Percentiles rank a stretch among this genome's conserved stretches.
These are phyloP conservation scores for Hammondia hammondi DNA, from an alignment of 169 alveolate species.

Conservation along the genomic window DNA sequence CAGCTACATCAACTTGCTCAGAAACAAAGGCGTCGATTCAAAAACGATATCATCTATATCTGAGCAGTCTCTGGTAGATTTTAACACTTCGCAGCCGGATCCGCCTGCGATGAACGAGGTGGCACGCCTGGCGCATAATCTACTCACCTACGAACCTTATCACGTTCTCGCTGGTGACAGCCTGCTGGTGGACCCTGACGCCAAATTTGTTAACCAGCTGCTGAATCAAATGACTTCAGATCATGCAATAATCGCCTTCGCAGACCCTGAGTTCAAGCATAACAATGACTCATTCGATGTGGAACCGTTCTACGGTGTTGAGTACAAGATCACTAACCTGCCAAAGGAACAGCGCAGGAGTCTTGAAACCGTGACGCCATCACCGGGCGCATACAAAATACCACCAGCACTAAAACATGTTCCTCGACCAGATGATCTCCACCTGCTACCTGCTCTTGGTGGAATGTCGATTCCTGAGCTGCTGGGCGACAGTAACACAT, in stretches of 20 bases:
- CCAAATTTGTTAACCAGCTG: slow-evolving; percentile 59
- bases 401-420: slow-evolving; percentile 70
- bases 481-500: slow-evolving; percentile 56
- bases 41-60: slow-evolving; percentile 49
- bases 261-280: slow-evolving; percentile 66
- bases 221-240: slow-evolving; percentile 58
- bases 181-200: slow-evolving; percentile 65
- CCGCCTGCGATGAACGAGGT: slow-evolving; percentile 66
- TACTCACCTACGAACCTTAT: slow-evolving; percentile 67
- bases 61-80: slow-evolving; percentile 64
- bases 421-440: slow-evolving; percentile 58
- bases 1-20: slow-evolving; percentile 58
- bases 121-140: slow-evolving; percentile 70
- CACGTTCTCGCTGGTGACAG: slow-evolving; percentile 70
- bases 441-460: slow-evolving; percentile 40
- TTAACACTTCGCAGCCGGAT: slow-evolving; percentile 66
- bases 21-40: slow-evolving; percentile 62
- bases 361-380: slow-evolving; percentile 35
- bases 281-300: slow-evolving; percentile 34
- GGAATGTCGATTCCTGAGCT: slow-evolving; percentile 65
- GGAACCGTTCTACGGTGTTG: slow-evolving; percentile 72
- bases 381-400: slow-evolving; percentile 56
- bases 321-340: slow-evolving; percentile 56
- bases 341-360: slow-evolving; percentile 48
- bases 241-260: slow-evolving; percentile 65